phyloP scores from a whole-genome alignment of 495 filamentous ascomycete genomes.

The Jackrogersella multiformis region DNA sequence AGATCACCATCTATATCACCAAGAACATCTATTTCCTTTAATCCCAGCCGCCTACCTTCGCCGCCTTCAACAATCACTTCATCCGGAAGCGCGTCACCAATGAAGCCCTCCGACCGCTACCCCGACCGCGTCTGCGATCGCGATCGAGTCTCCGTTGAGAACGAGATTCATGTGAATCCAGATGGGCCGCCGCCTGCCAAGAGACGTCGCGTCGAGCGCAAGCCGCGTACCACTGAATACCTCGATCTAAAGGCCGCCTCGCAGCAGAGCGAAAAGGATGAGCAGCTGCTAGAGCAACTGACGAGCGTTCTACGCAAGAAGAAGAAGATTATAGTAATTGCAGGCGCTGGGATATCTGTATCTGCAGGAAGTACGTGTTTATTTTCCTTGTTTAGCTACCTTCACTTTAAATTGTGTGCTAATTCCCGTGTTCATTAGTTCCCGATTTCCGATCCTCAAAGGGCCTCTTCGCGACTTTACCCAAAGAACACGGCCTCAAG shows the following conservation, averaged over 20 bases:
- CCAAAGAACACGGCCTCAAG: slow-evolving; percentile 87
- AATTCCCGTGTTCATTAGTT: slow-evolving; percentile 61
- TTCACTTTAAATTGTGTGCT: slow-evolving; percentile 36
- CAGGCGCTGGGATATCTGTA: slow-evolving; percentile 95
- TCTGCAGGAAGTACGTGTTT: slow-evolving; percentile 87
- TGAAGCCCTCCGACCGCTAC: slow-evolving; percentile 51
- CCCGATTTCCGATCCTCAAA: slow-evolving; percentile 94
- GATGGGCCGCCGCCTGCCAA: slow-evolving; percentile 75
- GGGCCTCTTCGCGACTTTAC: slow-evolving; percentile 85
- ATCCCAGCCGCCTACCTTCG: slow-evolving; percentile 40
- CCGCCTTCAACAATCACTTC: slow-evolving; percentile 59
- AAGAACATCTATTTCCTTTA: slow-evolving; percentile 34
- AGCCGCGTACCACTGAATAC: slow-evolving; percentile 78
- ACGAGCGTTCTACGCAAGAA: slow-evolving; percentile 82
- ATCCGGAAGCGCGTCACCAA: slow-evolving; percentile 55
- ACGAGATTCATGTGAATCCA: slow-evolving; percentile 61
- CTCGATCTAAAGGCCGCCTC: slow-evolving; percentile 70
- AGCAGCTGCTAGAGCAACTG: slow-evolving; percentile 69
- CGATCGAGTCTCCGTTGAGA: slow-evolving; percentile 41
- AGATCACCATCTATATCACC: slow-evolving; percentile 62
- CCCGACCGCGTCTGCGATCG: too few species aligned
- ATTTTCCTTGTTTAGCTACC: neutral
- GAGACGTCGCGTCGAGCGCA: slow-evolving; percentile 73
- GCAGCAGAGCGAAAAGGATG: slow-evolving; percentile 55
- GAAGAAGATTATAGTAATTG: slow-evolving; percentile 95